Conservation (phyloP, 805 yeast species). For the Candida broadrunensis region DNA sequence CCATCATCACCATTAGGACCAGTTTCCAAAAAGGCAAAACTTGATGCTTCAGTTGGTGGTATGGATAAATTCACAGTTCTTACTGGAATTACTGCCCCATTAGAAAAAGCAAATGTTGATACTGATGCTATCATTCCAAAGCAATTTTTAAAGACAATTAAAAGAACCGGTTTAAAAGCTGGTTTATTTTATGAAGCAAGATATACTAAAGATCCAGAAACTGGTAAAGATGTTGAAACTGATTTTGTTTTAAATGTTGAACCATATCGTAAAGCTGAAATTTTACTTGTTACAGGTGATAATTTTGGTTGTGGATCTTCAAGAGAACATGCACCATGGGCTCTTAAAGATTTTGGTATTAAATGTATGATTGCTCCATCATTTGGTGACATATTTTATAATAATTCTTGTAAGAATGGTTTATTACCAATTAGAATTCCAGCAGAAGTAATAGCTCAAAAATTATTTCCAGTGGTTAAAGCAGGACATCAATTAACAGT, state of each 20-base stretch:
- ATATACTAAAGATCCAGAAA: constrained; percentile 56
- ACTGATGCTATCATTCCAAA: constrained; percentile 99
- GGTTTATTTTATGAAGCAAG: constrained; percentile 94
- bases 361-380: constrained; percentile 96
- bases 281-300: constrained; percentile 89
- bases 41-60: constrained; percentile 40
- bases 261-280: constrained; percentile 78
- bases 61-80: constrained; percentile 74
- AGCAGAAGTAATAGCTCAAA: constrained; percentile 65
- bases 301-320: constrained; percentile 99
- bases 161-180: constrained; percentile 86
- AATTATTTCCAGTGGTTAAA: constrained; percentile 77
- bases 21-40: constrained; percentile 20
- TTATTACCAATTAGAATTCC: constrained; percentile 90
- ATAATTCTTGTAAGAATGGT: constrained; percentile 95
- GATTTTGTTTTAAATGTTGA: constrained; percentile 86
- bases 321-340: constrained; percentile 99
- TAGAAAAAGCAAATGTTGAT: constrained; percentile 92
- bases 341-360: constrained; percentile 95
- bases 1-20: constrained; percentile 21
- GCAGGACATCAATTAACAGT: constrained; percentile 70
- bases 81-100: constrained; percentile 88
- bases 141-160: constrained; percentile 95
- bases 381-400: constrained; percentile 97
- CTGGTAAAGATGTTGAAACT: constrained; percentile 77